phyloP scores from a whole-genome alignment of 371 early-diverging fungal species.

The Apophysomyces variabilis region DNA sequence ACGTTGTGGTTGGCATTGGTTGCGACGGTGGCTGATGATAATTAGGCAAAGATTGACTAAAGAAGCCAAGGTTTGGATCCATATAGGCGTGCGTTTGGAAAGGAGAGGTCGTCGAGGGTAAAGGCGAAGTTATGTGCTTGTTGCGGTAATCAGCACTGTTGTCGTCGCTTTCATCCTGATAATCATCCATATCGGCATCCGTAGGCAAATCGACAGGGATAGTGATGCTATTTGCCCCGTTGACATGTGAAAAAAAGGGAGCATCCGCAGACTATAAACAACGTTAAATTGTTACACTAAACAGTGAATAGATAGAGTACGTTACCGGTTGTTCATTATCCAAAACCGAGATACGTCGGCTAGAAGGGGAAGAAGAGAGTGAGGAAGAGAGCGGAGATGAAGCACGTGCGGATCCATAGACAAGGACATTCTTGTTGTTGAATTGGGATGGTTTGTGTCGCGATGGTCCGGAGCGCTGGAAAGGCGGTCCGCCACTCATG shows the following conservation, averaged over 20 bases:
- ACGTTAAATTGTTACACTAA: conserved; percentile 1
- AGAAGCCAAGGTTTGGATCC: conserved; percentile 16
- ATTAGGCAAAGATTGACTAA: conserved; percentile 29
- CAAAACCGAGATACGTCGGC: conserved; percentile 5
- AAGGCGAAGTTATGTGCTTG: conserved; percentile 22
- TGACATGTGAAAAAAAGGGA: conserved; percentile 24
- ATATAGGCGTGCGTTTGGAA: conserved; percentile 1
- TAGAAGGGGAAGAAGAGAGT: conserved; percentile 6
- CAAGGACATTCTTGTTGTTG: conserved; percentile 30
- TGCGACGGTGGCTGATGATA: conserved; percentile 9
- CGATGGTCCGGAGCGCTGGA: conserved; percentile 16
- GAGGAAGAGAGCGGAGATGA: conserved; percentile 16
- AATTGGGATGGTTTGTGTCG: conserved; percentile 11
- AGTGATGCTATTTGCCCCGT: conserved; percentile 35
- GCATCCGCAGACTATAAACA: conserved; percentile 10
- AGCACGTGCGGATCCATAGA: conserved; percentile 32
- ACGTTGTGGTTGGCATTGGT: conserved; percentile 6
- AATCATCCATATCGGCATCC: conserved; percentile 40
- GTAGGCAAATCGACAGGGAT: conserved; percentile 37
- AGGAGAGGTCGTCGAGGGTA: conserved; percentile 17
- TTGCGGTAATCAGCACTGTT: conserved; percentile 6
- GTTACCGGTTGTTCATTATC: neutral
- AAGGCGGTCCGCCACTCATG: conserved; percentile 24
- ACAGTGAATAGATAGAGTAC: neutral
- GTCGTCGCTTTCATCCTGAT: conserved; percentile 13